Base-by-base conservation (phyloP, 1,284 basidiomycete species). In the Earliella scabrosa region DNA sequence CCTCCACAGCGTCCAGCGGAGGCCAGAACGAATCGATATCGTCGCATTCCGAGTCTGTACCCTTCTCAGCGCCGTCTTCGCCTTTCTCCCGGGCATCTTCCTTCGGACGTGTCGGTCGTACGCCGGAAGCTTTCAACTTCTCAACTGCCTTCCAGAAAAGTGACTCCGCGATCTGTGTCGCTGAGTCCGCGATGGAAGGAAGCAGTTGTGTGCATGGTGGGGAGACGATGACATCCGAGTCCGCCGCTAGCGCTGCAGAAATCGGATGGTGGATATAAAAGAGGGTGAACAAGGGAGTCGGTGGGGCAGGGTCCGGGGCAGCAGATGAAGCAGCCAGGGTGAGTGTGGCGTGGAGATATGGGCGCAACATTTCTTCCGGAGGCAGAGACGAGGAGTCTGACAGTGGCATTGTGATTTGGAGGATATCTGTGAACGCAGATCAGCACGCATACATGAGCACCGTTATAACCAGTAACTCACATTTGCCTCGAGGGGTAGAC, bases 401-500 rank as follows among this genome's bases (percentile, higher is more conserved):
- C 1, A 86, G 63, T 6, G 84, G 82, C 52, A 87, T 75, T 0
- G 78, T 75, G 32, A 91, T 70, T 64, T 91, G 87, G 3, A 89
- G 44, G 18, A 90, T 78, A 76, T 78, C 89, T 90, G 56, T 9
- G 26, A 3, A 53, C 11, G 26, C 56, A 16, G 43, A 54, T 59
- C 26, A 52, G 45, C 35, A 24, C 44, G 52, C n/a, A 56, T 27
- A 29, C 11, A 20, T 3, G 21, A 3, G 11, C 27, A 34, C 36
- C 38, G 13, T n/a, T n/a, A n/a, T n/a, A n/a, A n/a, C n/a, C n/a
- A n/a, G n/a, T 1, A 35, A 71, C 85, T 68, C 70, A 94, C 94
- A 92, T 82, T 90, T 90, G 2, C 88, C 92, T 50, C 82, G 76
- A 0, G 97, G 97, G 52, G 93, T 86, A 8, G 92, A 90, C 73